Conservation (phyloP, 768 basidiomycete species). For the Lactarius sanguifluus region DNA sequence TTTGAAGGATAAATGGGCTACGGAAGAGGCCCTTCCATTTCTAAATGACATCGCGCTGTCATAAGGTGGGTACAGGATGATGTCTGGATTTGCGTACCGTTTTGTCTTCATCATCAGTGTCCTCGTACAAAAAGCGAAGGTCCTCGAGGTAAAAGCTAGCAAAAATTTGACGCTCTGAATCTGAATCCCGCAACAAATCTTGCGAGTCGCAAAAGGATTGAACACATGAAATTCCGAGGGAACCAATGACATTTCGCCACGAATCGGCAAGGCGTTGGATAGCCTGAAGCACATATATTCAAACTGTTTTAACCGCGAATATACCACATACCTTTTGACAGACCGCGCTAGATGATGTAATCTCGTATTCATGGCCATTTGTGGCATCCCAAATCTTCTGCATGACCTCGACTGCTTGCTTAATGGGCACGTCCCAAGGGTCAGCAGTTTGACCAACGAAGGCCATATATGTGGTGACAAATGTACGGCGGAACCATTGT, state of each 20-base stretch:
- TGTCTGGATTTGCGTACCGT: too few species aligned
- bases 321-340: slow-evolving; percentile 1
- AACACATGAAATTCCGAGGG: not conserved
- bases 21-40: too few species aligned
- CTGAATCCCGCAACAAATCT: too few species aligned
- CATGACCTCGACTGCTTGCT: not conserved
- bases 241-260: not conserved
- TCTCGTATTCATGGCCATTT: not conserved
- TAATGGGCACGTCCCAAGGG: slow-evolving; percentile 1
- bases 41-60: too few species aligned
- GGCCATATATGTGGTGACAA: not conserved
- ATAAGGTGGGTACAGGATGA: too few species aligned
- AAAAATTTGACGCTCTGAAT: too few species aligned
- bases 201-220: not conserved
- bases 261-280: not conserved
- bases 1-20: too few species aligned
- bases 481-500: not conserved
- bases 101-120: too few species aligned
- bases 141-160: too few species aligned
- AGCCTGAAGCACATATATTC: not conserved
- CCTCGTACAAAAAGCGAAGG: too few species aligned
- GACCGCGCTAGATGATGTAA: not conserved
- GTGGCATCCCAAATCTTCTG: slow-evolving; percentile 4
- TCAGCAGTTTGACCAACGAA: slow-evolving; percentile 4
- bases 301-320: too few species aligned